Evolutionary conservation across 2,329 filamentous ascomycete species (phyloP), one percentile per base, ranked within the genome.

Genomic region (Aspergillus pseudonomiae): DNA sequence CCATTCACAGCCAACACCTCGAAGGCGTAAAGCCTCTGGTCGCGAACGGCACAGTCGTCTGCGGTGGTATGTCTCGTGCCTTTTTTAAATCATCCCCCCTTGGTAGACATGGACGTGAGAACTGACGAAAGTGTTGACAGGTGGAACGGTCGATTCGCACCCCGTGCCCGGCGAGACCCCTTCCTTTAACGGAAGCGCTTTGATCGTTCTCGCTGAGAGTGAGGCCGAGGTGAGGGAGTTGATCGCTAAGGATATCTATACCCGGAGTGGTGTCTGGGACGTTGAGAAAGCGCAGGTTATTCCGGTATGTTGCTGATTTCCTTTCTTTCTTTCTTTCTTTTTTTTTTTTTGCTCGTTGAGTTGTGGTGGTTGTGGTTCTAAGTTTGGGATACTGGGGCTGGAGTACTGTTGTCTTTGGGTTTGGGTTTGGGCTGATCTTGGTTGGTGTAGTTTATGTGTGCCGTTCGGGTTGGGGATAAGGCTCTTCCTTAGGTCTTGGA

Each of bases 211-310:
- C 34, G 92, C 91, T 9, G 85, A 87, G 65, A 88, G 84, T 10
- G 87, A 85, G 70, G 90, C 93, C 67, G 90, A 93, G 75, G 86
- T 92, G 2, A 75, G 89, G 46, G 85, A 90, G 70, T 73, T 85
- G 58, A 75, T 97, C 54, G 86, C 85, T 76, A 83, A 86, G 56
- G 93, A 97, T 79, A 81, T 93, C 11, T 97, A 96, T 79, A 82
- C 84, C 11, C 84, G 80, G 64, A 83, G 78, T 50, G 91, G 89
- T 0, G 93, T 96, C 10, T 97, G 93, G 93, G 92, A 97, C 81
- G 74, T 91, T 63, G 85, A 89, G 41, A 91, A 91, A 71, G 87
- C 75, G 66, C 71, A 80, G 71, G 76, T 82, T 63, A 76, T 75
- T 70, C 73, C 74, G 63, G 77, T 78, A 70, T 60, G 74, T 75